Conservation (phyloP, 2,329 filamentous ascomycete species). For the Geosmithia flava region DNA sequence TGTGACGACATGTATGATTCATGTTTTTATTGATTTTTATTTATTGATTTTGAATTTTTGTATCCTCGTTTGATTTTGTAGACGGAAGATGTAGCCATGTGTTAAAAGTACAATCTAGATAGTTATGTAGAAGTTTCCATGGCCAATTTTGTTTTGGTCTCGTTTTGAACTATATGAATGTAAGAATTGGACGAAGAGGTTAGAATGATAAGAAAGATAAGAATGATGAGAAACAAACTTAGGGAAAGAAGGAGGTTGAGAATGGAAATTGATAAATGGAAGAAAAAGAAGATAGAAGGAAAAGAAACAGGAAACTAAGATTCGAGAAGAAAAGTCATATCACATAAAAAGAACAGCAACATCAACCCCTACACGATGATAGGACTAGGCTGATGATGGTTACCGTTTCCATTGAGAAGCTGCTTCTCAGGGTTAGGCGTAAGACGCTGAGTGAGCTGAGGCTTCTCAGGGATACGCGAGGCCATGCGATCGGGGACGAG, state of each 20-base stretch:
- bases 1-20: too few species aligned
- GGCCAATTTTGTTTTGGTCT: too few species aligned
- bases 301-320: not conserved
- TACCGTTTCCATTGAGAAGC: constrained; percentile 11
- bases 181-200: too few species aligned
- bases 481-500: constrained; percentile 52
- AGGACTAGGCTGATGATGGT: not conserved
- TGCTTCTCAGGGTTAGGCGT: constrained; percentile 37
- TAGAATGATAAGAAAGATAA: not conserved
- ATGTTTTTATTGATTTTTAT: too few species aligned
- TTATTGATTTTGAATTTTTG: too few species aligned
- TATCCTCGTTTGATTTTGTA: too few species aligned
- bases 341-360: not conserved
- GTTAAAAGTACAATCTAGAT: too few species aligned
- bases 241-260: not conserved
- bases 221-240: not conserved
- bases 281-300: not conserved
- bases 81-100: too few species aligned
- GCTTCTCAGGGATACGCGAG: constrained; percentile 36
- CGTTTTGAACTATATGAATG: too few species aligned
- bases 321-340: not conserved
- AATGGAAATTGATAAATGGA: not conserved
- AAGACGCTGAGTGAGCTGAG: constrained; percentile 27
- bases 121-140: too few species aligned
- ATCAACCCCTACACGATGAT: not conserved